Base-by-base conservation (phyloP, 2,329 filamentous ascomycete genomes). In the Phialocephala subalpina region DNA sequence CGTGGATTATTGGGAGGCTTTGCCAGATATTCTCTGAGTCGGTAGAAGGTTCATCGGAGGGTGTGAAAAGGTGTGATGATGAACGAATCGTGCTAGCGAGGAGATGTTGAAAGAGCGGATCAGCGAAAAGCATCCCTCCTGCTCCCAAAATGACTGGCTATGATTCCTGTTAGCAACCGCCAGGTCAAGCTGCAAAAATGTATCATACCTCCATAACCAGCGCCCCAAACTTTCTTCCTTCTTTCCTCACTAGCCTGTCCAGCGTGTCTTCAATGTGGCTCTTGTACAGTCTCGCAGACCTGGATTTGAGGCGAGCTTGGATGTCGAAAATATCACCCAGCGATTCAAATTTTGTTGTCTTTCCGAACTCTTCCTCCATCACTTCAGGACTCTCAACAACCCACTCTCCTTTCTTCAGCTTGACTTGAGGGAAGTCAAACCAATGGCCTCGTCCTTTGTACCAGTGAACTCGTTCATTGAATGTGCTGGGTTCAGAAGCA, bases 381-480 rank as follows among this genome's bases (percentile, higher is more conserved):
- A 59, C 69, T 14, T 58, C 56, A 29, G 73, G 72, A 14, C 68
- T 45, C 25, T 72, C 68, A 1, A 94, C 83, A 16, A 82, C 76
- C 93, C 93, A 97, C 53, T 78, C 78, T 0, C 92, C 92, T 1
- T 86, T 76, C 18, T 82, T 81, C 81, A 92, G 89, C 72, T 89
- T 86, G 4, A 96, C 86, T 0, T 84, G 86, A 0, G 93, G 93
- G 65, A 91, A 93, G 67, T 94, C 90, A 62, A 96, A 90, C 93
- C 93, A 97, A 73, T 88, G 85, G 0, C 93, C 93, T 57, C 88
- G 88, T 0, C 92, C 92, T 66, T 87, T 81, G 74, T 97, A 97
- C 93, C 93, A 97, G 74, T 96, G 92, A 0, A 94, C 90, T 75
- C 93, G 93, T 72, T 93, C 86, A 73, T 97, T 97, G 77, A 85